Conservation (phyloP, 768 basidiomycete species). For the Phlebiopsis gigantea region DNA sequence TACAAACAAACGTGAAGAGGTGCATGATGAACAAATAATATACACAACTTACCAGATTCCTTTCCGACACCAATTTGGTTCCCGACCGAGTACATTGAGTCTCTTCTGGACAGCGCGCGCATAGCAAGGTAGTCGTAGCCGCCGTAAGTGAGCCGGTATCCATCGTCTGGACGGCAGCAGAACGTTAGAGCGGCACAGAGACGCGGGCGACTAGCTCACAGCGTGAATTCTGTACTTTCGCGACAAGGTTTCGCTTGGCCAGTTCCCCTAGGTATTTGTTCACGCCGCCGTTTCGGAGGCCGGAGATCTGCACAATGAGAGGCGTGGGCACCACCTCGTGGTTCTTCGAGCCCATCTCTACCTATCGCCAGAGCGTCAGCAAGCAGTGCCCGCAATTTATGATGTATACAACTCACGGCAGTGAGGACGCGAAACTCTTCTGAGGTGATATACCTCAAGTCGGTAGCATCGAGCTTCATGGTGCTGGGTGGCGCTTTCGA, state of each 20-base stretch:
- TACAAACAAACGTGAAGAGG: constrained; percentile 21
- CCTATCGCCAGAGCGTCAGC: constrained; percentile 38
- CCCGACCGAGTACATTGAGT: constrained; percentile 85
- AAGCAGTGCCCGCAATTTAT: not conserved
- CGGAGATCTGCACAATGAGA: constrained; percentile 89
- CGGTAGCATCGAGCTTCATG: constrained; percentile 94
- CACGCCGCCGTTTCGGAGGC: constrained; percentile 87
- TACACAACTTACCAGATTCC: constrained; percentile 68
- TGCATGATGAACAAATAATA: not conserved
- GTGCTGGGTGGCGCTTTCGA: not conserved
- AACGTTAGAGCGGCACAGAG: constrained; percentile 1
- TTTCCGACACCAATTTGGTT: constrained; percentile 99
- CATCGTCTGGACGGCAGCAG: constrained; percentile 65
- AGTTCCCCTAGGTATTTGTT: constrained; percentile 89
- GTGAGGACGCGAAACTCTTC: constrained; percentile 96
- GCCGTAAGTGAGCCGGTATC: constrained; percentile 94
- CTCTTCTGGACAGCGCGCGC: constrained; percentile 86
- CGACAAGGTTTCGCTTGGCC: constrained; percentile 88
- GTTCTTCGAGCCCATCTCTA: constrained; percentile 97
- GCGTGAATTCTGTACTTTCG: constrained; percentile 86
- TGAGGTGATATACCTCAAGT: constrained; percentile 84
- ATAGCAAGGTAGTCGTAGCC: constrained; percentile 98
- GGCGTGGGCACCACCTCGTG: constrained; percentile 91
- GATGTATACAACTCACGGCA: constrained; percentile 47
- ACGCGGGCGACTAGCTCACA: no score